Conservation (phyloP, 495 filamentous ascomycete genomes). For the Penicillium angulare region DNA sequence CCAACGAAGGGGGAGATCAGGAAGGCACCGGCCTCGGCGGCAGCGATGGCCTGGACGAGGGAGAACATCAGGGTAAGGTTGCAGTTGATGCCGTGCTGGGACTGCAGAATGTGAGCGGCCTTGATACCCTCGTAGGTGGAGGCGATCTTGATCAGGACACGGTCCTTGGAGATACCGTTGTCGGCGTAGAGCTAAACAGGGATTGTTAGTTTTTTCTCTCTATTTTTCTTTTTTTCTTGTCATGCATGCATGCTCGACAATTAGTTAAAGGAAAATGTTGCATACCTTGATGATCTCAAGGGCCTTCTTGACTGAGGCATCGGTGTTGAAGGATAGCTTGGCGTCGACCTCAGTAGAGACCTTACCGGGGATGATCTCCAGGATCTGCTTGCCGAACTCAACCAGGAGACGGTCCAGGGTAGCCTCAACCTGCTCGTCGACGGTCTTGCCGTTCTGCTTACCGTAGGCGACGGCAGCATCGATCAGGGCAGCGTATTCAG, state of each 20-base stretch:
- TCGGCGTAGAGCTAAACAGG: conserved; percentile 83
- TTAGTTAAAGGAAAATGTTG: background rate
- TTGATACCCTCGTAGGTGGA: conserved; percentile 90
- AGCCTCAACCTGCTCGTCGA: conserved; percentile 77
- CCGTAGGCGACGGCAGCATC: conserved; percentile 83
- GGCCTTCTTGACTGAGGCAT: conserved; percentile 92
- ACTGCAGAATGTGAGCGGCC: conserved; percentile 91
- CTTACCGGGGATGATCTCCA: conserved; percentile 94
- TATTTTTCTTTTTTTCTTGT: background rate
- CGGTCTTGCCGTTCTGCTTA: conserved; percentile 63
- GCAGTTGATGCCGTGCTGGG: conserved; percentile 90
- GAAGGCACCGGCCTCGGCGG: conserved; percentile 94
- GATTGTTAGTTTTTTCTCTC: conserved; percentile 14
- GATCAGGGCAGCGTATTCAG: conserved; percentile 91
- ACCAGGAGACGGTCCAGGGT: conserved; percentile 92
- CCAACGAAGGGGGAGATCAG: conserved; percentile 99
- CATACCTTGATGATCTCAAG: conserved; percentile 93
- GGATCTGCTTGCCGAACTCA: conserved; percentile 96
- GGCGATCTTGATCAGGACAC: conserved; percentile 65
- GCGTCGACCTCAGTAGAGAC: conserved; percentile 99
- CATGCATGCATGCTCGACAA: background rate
- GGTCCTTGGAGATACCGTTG: conserved; percentile 87
- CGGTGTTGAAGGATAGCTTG: conserved; percentile 90
- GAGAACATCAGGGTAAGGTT: conserved; percentile 99
- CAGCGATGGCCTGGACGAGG: conserved; percentile 88